These are phyloP conservation scores for Cyclotella baltica DNA, from an alignment of 108 stramenopile genomes.

Conservation along the genomic window DNA sequence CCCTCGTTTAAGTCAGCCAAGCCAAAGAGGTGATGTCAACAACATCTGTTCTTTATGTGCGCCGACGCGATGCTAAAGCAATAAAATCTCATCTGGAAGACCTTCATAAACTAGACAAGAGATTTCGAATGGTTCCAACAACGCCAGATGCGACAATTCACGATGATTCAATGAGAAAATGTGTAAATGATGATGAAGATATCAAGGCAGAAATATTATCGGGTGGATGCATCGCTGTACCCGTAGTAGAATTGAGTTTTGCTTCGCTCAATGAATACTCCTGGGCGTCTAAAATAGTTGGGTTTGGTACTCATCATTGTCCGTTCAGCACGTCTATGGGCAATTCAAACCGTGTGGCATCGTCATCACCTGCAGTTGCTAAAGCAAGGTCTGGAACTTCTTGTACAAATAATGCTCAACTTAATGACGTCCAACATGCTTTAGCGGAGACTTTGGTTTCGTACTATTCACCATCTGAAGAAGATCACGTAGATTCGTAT, in stretches of 20 bases:
- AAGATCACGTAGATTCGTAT: neutral
- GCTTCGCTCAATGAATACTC: constrained; percentile 4
- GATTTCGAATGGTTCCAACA: constrained; percentile 70
- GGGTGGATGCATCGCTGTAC: constrained; percentile 43
- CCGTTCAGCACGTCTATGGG: constrained; percentile 51
- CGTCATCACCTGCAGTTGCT: neutral
- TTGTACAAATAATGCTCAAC: neutral
- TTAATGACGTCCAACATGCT: constrained; percentile 36
- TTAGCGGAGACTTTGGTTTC: constrained; percentile 30
- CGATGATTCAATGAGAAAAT: constrained; percentile 7
- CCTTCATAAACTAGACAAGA: constrained; percentile 54
- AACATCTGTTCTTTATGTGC: constrained; percentile 46
- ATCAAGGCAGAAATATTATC: constrained; percentile 2
- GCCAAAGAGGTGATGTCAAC: neutral
- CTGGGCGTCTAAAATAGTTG: constrained; percentile 20
- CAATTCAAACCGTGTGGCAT: constrained; percentile 21
- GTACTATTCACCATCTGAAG: neutral
- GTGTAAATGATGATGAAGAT: neutral
- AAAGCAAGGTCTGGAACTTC: constrained; percentile 31
- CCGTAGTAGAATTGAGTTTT: constrained; percentile 28
- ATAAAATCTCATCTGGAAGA: constrained; percentile 61
- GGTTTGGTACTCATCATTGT: constrained; percentile 32
- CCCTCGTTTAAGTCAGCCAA: no score
- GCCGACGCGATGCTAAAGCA: constrained; percentile 61
- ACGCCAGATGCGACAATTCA: constrained; percentile 14